Evolutionary conservation across 345 rosid species (phyloP), one percentile per base, ranked within the genome.

Genomic region (Turnera subulata): DNA sequence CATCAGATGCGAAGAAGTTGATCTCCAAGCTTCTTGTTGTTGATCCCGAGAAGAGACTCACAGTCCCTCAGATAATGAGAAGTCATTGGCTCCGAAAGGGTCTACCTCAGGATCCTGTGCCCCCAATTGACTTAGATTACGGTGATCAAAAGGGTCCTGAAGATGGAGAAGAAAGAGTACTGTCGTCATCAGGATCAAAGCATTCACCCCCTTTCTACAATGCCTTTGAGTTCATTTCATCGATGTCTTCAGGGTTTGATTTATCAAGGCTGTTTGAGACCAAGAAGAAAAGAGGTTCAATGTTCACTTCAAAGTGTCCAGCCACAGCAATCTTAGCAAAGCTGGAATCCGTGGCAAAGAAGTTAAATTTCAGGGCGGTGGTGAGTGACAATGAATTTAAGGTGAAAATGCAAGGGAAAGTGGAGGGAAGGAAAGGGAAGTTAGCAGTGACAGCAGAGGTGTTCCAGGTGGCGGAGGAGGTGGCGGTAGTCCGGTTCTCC

Each of bases 351-450:
- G 59, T 56, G 1, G 70, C 70, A 6, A 66, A 46, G 14, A 59
- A 22, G 19, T 35, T 59, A 47, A 53, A 66, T 18, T 59, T 66
- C 9, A 17, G 35, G 17, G 64, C 59, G 53, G n/a, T n/a, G n/a
- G 39, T 25, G 1, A 58, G 54, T 37, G 46, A 32, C 39, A 17
- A 50, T 3, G 70, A 58, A 33, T 58, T 42, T 38, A 52, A 58
- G 53, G 54, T 66, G 64, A 51, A 52, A 32, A 15, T 66, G 25
- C 59, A 58, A 26, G 48, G 70, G 54, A 43, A 42, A 37, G 45
- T 13, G 46, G 64, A 66, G 69, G 76, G 58, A 51, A 64, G 84
- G 57, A 79, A 76, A 49, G 84, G 84, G 57, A 70, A 62, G 51
- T 6, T 76, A 62, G 62, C 55, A 1, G 63, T 79, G 46, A 50